These are phyloP conservation scores for Pichia deserticola DNA, from an alignment of 805 yeast genomes.

Conservation along the genomic window DNA sequence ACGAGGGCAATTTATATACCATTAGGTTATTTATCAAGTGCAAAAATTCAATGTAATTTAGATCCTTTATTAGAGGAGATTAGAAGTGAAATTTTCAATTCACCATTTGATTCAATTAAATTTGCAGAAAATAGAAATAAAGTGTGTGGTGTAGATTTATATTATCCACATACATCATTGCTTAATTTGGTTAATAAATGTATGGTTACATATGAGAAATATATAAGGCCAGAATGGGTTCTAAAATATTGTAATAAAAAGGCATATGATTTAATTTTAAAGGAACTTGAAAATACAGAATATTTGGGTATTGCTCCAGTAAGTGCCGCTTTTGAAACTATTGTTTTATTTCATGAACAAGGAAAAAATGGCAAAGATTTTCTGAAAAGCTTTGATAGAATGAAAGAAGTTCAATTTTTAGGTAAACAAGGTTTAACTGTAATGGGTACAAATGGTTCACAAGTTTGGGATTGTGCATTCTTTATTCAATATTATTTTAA, in stretches of 20 bases:
- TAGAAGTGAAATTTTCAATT: conserved; percentile 71
- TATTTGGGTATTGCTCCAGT: conserved; percentile 90
- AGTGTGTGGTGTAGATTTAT: conserved; percentile 87
- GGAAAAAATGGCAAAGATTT: conserved; percentile 63
- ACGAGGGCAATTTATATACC: conserved; percentile 89
- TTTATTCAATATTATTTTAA: conserved; percentile 73
- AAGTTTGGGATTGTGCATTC: conserved; percentile 95
- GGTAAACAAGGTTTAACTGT: conserved; percentile 89
- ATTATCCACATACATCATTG: conserved; percentile 79
- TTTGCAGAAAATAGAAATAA: conserved; percentile 68
- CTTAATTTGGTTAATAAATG: conserved; percentile 55
- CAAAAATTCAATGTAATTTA: conserved; percentile 45
- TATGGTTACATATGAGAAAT: conserved; percentile 59
- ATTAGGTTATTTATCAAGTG: conserved; percentile 69
- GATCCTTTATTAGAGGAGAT: conserved; percentile 58
- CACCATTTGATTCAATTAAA: conserved; percentile 58
- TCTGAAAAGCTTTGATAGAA: conserved; percentile 44
- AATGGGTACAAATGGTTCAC: conserved; percentile 97
- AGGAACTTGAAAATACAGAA: conserved; percentile 73
- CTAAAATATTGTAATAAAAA: conserved; percentile 40
- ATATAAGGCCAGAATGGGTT: conserved; percentile 72
- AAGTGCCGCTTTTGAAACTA: conserved; percentile 73
- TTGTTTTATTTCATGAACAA: conserved; percentile 62
- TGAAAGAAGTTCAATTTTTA: conserved; percentile 72
- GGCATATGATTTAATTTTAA: conserved; percentile 57